A percentile compares a stretch with the other conserved stretches of the same genome.
Conservation (phyloP, 2,329 filamentous ascomycete species). For the Hymenotorrendiella dingleyae region DNA sequence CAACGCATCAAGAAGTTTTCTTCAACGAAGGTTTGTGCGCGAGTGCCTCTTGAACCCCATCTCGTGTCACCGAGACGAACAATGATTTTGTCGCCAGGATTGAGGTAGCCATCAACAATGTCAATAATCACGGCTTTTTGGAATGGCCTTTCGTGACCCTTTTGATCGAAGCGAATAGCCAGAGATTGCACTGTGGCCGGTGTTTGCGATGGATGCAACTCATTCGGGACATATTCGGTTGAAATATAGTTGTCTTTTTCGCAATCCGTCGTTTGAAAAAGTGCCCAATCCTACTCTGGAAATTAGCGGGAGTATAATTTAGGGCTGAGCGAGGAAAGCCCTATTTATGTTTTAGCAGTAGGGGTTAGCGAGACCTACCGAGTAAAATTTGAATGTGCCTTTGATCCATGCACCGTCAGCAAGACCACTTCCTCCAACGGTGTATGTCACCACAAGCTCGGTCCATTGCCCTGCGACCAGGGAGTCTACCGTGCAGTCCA, state of each 20-base stretch:
- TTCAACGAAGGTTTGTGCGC: constrained; percentile 34
- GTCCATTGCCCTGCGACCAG: constrained; percentile 30
- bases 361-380: constrained; percentile 9
- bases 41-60: constrained; percentile 30
- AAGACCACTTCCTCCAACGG: constrained; percentile 29
- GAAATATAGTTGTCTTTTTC: constrained; percentile 31
- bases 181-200: constrained; percentile 32
- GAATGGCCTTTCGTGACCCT: constrained; percentile 34
- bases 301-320: too few relatives aligned
- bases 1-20: constrained; percentile 32
- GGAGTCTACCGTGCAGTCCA: constrained; percentile 21
- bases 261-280: constrained; percentile 32
- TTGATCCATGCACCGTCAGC: constrained; percentile 35
- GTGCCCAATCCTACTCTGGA: constrained; percentile 34
- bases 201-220: constrained; percentile 27
- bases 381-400: constrained; percentile 36
- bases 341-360: neutral
- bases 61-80: constrained; percentile 31
- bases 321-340: too few relatives aligned
- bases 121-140: constrained; percentile 35
- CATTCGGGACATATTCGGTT: constrained; percentile 28
- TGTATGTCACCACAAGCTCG: constrained; percentile 28
- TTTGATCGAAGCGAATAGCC: constrained; percentile 34
- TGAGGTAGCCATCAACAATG: constrained; percentile 34
- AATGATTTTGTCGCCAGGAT: constrained; percentile 32